phyloP scores from a whole-genome alignment of 345 rosid species.

The Stellera chamaejasme region DNA sequence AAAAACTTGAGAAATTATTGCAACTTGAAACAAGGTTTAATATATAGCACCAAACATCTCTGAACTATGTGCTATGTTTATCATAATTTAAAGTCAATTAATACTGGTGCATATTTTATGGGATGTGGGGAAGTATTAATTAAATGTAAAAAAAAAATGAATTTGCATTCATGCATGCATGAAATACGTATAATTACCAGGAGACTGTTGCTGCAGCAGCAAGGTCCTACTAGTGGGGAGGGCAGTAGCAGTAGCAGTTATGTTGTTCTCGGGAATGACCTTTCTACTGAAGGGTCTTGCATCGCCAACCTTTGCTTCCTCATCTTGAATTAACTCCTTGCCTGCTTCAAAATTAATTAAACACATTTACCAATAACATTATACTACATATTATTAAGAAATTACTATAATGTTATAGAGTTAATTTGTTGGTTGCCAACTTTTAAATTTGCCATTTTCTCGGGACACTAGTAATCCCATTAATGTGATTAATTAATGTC shows the following conservation, averaged over 20 bases:
- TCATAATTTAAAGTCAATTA: too few relatives aligned
- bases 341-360: constrained; percentile 8
- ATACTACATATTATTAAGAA: neutral
- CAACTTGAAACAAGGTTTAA: too few relatives aligned
- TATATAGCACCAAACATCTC: too few relatives aligned
- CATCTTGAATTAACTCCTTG: constrained; percentile 7
- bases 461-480: neutral
- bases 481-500: too few relatives aligned
- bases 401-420: too few relatives aligned
- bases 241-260: neutral
- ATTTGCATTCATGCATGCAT: too few relatives aligned
- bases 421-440: too few relatives aligned
- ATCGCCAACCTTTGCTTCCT: constrained; percentile 12
- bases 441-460: neutral
- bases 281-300: constrained; percentile 3
- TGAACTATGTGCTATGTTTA: too few relatives aligned
- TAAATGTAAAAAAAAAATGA: too few relatives aligned
- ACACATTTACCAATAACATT: neutral
- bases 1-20: too few relatives aligned
- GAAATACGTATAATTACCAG: constrained; percentile 13
- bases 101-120: too few relatives aligned
- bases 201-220: constrained; percentile 18
- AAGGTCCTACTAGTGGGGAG: constrained; percentile 2
- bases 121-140: too few relatives aligned
- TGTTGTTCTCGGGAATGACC: constrained; percentile 16